Evolutionary conservation across 345 rosid species (phyloP), one percentile per base, ranked within the genome.

Genomic region (Eucalyptus melliodora): DNA sequence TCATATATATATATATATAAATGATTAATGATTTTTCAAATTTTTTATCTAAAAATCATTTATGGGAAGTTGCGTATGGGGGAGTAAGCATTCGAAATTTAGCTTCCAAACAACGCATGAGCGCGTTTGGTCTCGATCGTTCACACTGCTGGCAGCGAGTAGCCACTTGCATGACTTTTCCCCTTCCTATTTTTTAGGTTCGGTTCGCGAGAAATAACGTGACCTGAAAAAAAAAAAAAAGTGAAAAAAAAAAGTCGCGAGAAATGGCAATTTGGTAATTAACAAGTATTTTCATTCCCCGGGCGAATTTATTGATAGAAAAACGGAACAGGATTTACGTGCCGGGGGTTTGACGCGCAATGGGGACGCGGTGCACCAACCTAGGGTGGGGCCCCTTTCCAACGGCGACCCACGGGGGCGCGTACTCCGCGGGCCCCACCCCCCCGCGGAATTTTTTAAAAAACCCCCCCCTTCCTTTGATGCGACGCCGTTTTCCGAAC

Each of bases 301-400:
- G 12, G 12, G 6, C 7, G 12, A 72, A 72, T 17, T 72, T 67
- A 31, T 15, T 67, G 40, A 31, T 31, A 53, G 26, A 21, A 8
- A 8, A 56, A 24, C 13, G n/a, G 59, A 6, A 81, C 24, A 10
- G 50, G 50, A 16, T 47, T 45, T 11, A 15, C 9, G 65, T 23
- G 51, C 47, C 11, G 26, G 49, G 5, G 26, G 62, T 24, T 56
- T 10, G 67, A 80, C 87, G 53, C 50, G 89, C 83, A 34, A 53
- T 30, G 50, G 30, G 56, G 50, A 91, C 82, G 89, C 89, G 90
- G 91, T 93, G 90, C 89, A 88, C 89, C 86, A 59, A 90, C 55
- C 15, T 55, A 24, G 15, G 5, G 50, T 44, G 62, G 93, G 89
- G 53, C 49, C 91, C 88, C 27, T 16, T 37, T 37, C 44, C 4